phyloP scores from a whole-genome alignment of 148 eudicot genomes.

The Oxyria digyna region DNA sequence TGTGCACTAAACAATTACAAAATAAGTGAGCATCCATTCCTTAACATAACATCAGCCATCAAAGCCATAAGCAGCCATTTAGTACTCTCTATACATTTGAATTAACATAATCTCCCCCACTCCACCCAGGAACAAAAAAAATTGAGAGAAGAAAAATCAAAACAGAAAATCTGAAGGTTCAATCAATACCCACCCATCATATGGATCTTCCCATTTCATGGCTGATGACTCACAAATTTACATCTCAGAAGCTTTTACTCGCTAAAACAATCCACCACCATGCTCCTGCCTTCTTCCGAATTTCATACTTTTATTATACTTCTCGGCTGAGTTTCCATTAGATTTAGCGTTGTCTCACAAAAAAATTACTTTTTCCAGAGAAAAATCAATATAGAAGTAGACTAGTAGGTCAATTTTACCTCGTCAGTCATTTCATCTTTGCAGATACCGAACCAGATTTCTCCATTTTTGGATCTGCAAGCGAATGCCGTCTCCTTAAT shows the following conservation, averaged over 20 bases:
- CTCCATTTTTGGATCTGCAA: neutral
- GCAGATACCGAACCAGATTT: constrained; percentile 3
- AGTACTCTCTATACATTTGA: neutral
- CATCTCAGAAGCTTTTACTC: constrained; percentile 3
- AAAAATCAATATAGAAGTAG: neutral
- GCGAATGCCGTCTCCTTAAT: neutral
- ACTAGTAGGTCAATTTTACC: constrained; percentile 1
- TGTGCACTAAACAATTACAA: neutral
- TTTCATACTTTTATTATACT: constrained; percentile 2
- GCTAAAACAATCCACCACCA: neutral
- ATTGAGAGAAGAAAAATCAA: neutral
- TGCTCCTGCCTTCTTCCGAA: neutral
- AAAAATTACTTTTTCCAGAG: neutral
- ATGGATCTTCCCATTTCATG: constrained; percentile 8
- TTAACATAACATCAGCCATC: constrained; percentile 1
- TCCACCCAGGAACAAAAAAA: neutral
- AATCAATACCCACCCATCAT: constrained; percentile 8
- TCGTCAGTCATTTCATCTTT: constrained; percentile 2
- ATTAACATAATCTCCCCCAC: constrained; percentile 1
- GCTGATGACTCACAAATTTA: neutral
- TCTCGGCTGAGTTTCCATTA: constrained; percentile 1
- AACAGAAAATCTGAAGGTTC: neutral
- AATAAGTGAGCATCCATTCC: neutral
- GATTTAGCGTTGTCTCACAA: constrained; percentile 3
- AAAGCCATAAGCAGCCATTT: constrained; percentile 2